These are phyloP conservation scores for Vanrija pseudolonga DNA, from an alignment of 1,284 basidiomycete species.

Conservation along the genomic window DNA sequence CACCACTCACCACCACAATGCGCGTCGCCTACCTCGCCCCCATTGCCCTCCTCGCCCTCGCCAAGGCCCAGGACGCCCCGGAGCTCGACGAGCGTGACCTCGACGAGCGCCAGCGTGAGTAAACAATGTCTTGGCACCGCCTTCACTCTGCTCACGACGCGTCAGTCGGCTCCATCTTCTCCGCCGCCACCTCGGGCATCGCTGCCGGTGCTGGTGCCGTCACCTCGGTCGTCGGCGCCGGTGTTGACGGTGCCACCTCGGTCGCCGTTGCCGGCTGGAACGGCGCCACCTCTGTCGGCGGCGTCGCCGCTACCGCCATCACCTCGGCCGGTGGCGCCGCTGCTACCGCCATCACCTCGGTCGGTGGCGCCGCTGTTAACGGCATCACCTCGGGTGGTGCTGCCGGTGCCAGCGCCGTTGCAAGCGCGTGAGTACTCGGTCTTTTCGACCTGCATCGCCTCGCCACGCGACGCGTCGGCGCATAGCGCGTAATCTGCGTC, in stretches of 20 bases:
- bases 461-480: too few relatives aligned
- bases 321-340: neutral
- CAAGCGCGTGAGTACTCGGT: conserved; percentile 6
- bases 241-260: conserved; percentile 10
- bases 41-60: conserved; percentile 14
- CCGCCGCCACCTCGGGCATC: conserved; percentile 6
- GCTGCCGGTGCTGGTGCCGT: conserved; percentile 2
- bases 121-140: neutral
- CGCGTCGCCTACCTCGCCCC: conserved; percentile 17
- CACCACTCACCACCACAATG: conserved; percentile 12
- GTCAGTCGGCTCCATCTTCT: conserved; percentile 10
- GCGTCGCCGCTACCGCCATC: neutral
- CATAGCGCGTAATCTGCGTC: too few relatives aligned
- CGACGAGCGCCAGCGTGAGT: conserved; percentile 15
- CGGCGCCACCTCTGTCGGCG: conserved; percentile 1
- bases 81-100: conserved; percentile 8
- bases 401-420: neutral
- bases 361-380: conserved; percentile 1
- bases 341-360: conserved; percentile 5
- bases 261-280: conserved; percentile 1
- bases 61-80: conserved; percentile 11
- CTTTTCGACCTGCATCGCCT: too few relatives aligned
- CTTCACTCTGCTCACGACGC: neutral
- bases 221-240: conserved; percentile 12
- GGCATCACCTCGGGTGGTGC: conserved; percentile 10